phyloP scores from a whole-genome alignment of 2,329 filamentous ascomycete species.

The Teratosphaeria viscida region DNA sequence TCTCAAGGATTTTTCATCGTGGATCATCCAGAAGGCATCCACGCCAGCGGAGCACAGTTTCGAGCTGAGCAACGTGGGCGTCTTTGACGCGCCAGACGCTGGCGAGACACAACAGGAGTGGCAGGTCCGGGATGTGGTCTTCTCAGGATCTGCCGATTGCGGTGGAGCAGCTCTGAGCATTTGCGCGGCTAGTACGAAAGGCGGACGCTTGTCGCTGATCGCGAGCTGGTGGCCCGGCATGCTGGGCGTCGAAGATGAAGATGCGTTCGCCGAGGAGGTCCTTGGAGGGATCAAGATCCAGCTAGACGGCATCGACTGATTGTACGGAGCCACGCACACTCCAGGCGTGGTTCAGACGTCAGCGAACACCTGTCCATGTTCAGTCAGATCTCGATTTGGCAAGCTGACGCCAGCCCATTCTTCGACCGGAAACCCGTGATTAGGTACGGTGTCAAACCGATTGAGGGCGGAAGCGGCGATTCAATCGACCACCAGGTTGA shows the following conservation, averaged over 20 bases:
- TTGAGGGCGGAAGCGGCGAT: too few species aligned
- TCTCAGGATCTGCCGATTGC: slow-evolving; percentile 35
- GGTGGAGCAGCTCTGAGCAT: slow-evolving; percentile 30
- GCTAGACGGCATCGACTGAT: not conserved
- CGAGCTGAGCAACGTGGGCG: not conserved
- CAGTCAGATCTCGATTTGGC: too few species aligned
- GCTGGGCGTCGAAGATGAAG: slow-evolving; percentile 28
- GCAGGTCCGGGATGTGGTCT: slow-evolving; percentile 30
- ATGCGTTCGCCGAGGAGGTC: slow-evolving; percentile 16
- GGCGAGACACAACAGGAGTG: not conserved
- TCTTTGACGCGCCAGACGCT: not conserved
- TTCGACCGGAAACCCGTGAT: not conserved
- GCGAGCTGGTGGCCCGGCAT: slow-evolving; percentile 36
- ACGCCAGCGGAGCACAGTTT: slow-evolving; percentile 6
- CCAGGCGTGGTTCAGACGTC: too few species aligned
- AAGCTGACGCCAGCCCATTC: not conserved
- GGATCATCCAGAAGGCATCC: slow-evolving; percentile 31
- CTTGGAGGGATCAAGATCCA: slow-evolving; percentile 6
- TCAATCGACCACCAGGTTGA: too few species aligned
- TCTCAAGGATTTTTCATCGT: slow-evolving; percentile 29
- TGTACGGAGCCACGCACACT: not conserved
- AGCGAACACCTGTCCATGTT: too few species aligned
- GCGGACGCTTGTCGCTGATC: slow-evolving; percentile 29
- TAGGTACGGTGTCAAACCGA: too few species aligned
- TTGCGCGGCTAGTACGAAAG: slow-evolving; percentile 32